These are phyloP conservation scores for Flaveria linearis DNA, from an alignment of 129 eudicot species.

Conservation along the genomic window DNA sequence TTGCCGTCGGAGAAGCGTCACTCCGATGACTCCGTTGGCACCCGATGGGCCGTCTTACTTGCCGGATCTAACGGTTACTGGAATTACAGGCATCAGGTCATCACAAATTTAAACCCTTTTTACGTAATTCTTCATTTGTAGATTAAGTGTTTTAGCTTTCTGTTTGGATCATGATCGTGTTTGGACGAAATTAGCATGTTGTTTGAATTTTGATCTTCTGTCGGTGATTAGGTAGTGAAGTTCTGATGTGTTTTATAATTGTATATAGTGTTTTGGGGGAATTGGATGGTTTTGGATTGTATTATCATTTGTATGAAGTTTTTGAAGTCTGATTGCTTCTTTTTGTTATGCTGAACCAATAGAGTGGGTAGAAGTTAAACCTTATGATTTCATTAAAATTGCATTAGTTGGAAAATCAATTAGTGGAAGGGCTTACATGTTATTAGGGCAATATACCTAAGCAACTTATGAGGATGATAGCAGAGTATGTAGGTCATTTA, in stretches of 20 bases:
- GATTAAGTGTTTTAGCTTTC: background rate
- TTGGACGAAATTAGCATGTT: background rate
- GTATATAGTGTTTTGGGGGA: background rate
- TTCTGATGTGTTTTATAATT: background rate
- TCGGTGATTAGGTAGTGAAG: background rate
- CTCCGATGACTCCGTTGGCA: conserved; percentile 45
- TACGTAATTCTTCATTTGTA: background rate
- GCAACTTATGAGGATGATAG: conserved; percentile 21
- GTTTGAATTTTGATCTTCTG: conserved; percentile 1
- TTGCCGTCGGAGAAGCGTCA: conserved; percentile 60
- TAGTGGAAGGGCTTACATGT: background rate
- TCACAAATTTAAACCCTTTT: background rate
- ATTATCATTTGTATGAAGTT: too few relatives aligned
- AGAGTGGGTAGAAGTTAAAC: background rate
- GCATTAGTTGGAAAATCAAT: conserved; percentile 6
- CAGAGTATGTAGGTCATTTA: background rate
- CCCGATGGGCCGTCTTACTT: conserved; percentile 92
- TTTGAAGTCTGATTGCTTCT: too few relatives aligned
- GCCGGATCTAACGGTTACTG: conserved; percentile 97
- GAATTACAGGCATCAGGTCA: conserved; percentile 96
- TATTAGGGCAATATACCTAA: background rate
- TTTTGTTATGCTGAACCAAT: background rate
- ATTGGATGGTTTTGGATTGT: background rate
- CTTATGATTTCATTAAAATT: background rate
- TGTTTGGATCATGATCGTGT: background rate